These are phyloP conservation scores for Tinospora cordifolia DNA, from an alignment of 164 flowering plant genomes.

Conservation along the genomic window DNA sequence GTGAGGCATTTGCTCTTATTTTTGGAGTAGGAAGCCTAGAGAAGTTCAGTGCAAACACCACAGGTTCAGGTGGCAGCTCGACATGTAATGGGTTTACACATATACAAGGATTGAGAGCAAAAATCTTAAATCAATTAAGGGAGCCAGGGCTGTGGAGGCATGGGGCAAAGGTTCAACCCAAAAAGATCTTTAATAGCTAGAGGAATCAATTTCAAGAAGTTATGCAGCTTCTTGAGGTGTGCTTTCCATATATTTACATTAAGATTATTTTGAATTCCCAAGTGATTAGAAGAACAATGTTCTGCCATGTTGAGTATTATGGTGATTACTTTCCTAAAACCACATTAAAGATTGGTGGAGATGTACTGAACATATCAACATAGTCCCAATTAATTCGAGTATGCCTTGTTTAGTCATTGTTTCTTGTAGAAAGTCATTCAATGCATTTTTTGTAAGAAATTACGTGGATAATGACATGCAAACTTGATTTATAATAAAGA, in stretches of 20 bases:
- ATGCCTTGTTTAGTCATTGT: background rate
- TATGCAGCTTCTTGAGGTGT: conserved; percentile 72
- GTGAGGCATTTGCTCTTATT: conserved; percentile 80
- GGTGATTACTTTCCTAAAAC: conserved; percentile 63
- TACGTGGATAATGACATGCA: too few species aligned
- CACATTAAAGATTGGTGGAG: conserved; percentile 63
- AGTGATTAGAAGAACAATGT: background rate
- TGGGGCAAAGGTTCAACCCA: conserved; percentile 81
- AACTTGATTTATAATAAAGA: too few species aligned
- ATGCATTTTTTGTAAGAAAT: too few species aligned
- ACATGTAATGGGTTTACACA: conserved; percentile 28
- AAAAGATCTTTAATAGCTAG: conserved; percentile 77
- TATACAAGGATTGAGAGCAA: conserved; percentile 51
- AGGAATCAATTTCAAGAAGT: conserved; percentile 64
- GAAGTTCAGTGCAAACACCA: conserved; percentile 34
- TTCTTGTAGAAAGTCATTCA: background rate
- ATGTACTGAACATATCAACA: conserved; percentile 41
- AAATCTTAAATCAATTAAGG: conserved; percentile 64
- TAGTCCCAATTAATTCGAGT: conserved; percentile 85
- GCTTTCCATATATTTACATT: background rate
- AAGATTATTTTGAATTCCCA: background rate
- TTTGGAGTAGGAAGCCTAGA: conserved; percentile 64
- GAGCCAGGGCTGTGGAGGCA: conserved; percentile 72
- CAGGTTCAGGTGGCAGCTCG: conserved; percentile 29
- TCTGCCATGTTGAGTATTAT: conserved; percentile 26